Conservation (phyloP, 495 filamentous ascomycete species). For the Tuber microsphaerosporum region DNA sequence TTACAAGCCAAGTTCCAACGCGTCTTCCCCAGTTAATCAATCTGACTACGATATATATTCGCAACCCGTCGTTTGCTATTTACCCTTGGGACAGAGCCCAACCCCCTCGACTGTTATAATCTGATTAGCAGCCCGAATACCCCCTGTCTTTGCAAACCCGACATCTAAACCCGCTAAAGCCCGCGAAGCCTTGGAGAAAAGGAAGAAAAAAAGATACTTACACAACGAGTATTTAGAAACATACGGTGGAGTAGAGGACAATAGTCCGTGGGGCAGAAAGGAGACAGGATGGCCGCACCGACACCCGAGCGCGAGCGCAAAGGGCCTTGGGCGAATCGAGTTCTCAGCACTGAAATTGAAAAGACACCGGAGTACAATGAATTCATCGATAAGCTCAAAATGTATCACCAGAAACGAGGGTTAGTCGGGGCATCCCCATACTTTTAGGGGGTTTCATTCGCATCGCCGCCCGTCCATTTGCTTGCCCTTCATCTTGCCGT, state of each 20-base stretch:
- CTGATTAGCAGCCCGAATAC: background rate
- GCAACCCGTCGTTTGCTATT: background rate
- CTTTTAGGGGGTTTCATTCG: background rate
- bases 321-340: constrained; percentile 44
- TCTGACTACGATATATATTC: background rate
- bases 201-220: background rate
- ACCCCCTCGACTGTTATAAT: background rate
- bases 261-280: background rate
- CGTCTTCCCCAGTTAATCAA: background rate
- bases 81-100: background rate
- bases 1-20: constrained; percentile 1
- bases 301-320: constrained; percentile 37
- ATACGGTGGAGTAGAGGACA: background rate
- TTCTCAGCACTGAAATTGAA: constrained; percentile 46
- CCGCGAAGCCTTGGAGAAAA: background rate
- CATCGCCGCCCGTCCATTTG: background rate
- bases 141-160: background rate
- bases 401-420: constrained; percentile 65
- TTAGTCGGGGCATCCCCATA: constrained; percentile 28
- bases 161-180: background rate
- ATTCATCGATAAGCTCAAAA: constrained; percentile 59
- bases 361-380: constrained; percentile 58
- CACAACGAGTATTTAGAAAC: background rate
- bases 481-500: background rate
- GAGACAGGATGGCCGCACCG: constrained; percentile 22